Percentiles rank a stretch among this genome's conserved stretches.
phyloP scores from a whole-genome alignment of 2,329 filamentous ascomycete genomes.

The Thermoascus crustaceus region DNA sequence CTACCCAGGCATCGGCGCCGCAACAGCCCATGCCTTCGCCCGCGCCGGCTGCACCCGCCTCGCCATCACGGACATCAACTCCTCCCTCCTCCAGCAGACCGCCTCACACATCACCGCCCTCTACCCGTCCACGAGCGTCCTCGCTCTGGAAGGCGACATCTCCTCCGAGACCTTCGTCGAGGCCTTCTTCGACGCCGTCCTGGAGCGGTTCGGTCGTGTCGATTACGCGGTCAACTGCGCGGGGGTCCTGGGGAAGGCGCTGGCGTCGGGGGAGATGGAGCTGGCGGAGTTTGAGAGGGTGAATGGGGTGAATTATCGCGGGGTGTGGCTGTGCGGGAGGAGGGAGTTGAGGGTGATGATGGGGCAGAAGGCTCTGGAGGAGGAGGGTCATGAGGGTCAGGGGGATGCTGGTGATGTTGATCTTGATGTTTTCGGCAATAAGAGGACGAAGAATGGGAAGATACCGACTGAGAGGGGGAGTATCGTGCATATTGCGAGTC shows the following conservation, averaged over 20 bases:
- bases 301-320: constrained; percentile 49
- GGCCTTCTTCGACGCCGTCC: constrained; percentile 34
- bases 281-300: constrained; percentile 45
- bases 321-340: constrained; percentile 41
- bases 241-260: constrained; percentile 31
- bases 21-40: constrained; percentile 45
- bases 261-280: constrained; percentile 33
- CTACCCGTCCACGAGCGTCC: constrained; percentile 35
- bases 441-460: constrained; percentile 25
- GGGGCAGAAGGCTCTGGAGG: constrained; percentile 35
- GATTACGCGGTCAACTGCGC: constrained; percentile 52
- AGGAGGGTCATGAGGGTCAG: too few species aligned
- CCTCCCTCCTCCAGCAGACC: constrained; percentile 27
- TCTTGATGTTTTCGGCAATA: too few species aligned
- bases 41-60: constrained; percentile 43
- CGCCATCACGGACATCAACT: constrained; percentile 48
- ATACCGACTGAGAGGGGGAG: constrained; percentile 37
- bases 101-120: constrained; percentile 21
- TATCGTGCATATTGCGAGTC: constrained; percentile 47
- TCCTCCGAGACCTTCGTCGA: constrained; percentile 36
- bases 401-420: too few species aligned
- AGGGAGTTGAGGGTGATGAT: constrained; percentile 41
- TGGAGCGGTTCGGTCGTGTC: constrained; percentile 43
- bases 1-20: constrained; percentile 46
- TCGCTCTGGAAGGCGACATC: constrained; percentile 41